Base-by-base conservation (phyloP, 2,329 filamentous ascomycete species). In the Epichloe baconii region DNA sequence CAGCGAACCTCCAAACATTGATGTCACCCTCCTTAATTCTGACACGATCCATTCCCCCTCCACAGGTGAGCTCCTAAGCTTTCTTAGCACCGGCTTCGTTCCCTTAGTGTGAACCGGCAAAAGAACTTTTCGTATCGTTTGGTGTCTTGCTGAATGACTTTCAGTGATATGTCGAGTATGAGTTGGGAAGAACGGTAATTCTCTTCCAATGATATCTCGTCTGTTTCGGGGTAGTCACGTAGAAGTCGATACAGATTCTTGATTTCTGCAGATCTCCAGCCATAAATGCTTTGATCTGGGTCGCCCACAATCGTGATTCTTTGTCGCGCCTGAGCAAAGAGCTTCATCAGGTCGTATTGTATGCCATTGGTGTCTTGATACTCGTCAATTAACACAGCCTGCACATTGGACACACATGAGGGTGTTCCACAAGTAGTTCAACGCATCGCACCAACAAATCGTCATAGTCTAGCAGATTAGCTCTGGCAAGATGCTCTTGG, bases 331-430 rank as follows among this genome's bases (percentile, higher is more conserved):
- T 88, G 81, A 2, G 90, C 88, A 60, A 98, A 83, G 1, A 95
- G 75, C 55, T 79, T 84, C 89, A 96, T 96, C 42, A 98, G 72
- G 58, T 96, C 88, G 61, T 95, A 97, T 66, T 98, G 91, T 4
- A 96, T 83, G 19, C 88, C 79, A 63, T 97, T 98, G 7, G 91
- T 97, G 68, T 98, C 91, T 67, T 98, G 91, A 56, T 96, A 98
- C 63, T 98, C 91, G 64, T 98, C 91, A 55, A 98, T 94, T 44
- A 98, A 75, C 6, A 97, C 89, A 0, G 88, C 81, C 65, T 96
- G 83, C 17, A 98, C 82, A 58, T 95, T 96, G 14, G 83, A 83
- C 3, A 96, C 90, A 60, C 90, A 96, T 14, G 79, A 73, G 0
- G 88, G 57, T 86, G 78, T 19, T 75, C 71, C 53, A 76, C 77